A percentile compares a stretch with the other conserved stretches of the same genome.
These are phyloP conservation scores for Bothriochloa decipiens DNA, from an alignment of 176 grass and related monocot species.

Conservation along the genomic window DNA sequence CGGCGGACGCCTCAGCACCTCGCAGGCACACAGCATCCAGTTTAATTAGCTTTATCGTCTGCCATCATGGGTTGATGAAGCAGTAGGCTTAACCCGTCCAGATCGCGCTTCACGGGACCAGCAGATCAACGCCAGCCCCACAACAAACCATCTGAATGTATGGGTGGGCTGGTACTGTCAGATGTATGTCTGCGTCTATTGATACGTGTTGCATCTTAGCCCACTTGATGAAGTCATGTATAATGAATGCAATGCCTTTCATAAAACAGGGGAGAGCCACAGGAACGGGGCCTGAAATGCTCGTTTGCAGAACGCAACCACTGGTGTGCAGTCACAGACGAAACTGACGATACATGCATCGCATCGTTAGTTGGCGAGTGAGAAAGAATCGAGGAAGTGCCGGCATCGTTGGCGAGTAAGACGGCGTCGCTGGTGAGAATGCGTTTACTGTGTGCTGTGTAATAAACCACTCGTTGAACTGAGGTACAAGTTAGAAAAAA, in stretches of 20 bases:
- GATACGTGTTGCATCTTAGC: neutral
- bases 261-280: neutral
- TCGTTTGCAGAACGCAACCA: neutral
- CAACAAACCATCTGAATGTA: neutral
- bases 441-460: neutral
- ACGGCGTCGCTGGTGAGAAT: too few species aligned
- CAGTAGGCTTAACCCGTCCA: too few species aligned
- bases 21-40: too few species aligned
- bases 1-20: too few species aligned
- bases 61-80: too few species aligned
- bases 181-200: neutral
- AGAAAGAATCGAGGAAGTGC: too few species aligned
- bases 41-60: too few species aligned
- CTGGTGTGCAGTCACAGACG: neutral
- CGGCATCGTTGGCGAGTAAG: too few species aligned
- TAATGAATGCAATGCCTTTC: neutral
- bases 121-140: conserved; percentile 9
- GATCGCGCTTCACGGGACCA: neutral
- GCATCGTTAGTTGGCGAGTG: too few species aligned
- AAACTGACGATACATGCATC: too few species aligned
- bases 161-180: neutral
- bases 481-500: too few species aligned
- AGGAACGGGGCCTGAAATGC: neutral
- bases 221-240: neutral
- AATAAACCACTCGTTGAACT: too few species aligned